Percentiles rank a stretch among this genome's conserved stretches.
Conservation (phyloP, 164 flowering plant genomes). For the Warburgia ugandensis region DNA sequence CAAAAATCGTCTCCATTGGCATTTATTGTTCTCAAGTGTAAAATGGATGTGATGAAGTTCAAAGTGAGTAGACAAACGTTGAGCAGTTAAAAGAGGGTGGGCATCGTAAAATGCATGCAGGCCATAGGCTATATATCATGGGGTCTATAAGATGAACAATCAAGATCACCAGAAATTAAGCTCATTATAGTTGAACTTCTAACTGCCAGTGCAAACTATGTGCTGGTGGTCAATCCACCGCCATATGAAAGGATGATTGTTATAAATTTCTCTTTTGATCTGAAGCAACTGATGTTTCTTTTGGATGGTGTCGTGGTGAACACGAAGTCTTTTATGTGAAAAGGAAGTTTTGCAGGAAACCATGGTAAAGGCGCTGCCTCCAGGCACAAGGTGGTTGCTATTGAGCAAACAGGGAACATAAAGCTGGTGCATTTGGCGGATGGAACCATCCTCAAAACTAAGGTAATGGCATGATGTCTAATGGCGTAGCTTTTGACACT, state of each 20-base stretch:
- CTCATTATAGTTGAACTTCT: no score
- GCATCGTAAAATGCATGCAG: no score
- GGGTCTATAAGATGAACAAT: no score
- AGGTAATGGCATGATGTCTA: constrained; percentile 32
- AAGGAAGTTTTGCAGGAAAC: constrained; percentile 49
- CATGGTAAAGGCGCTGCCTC: constrained; percentile 54
- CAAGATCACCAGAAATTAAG: no score
- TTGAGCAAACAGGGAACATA: constrained; percentile 34
- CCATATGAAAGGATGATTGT: neutral
- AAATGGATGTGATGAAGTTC: no score
- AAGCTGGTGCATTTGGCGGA: constrained; percentile 59
- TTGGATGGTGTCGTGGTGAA: constrained; percentile 27
- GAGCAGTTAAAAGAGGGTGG: no score
- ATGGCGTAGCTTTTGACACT: neutral
- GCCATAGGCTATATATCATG: no score
- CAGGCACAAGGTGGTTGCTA: constrained; percentile 48
- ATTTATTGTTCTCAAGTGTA: no score
- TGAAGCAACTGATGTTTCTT: neutral
- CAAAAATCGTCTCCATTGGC: no score
- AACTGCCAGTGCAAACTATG: no score
- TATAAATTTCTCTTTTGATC: neutral
- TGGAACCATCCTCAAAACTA: constrained; percentile 47
- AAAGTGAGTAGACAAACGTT: no score
- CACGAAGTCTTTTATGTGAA: constrained; percentile 41
- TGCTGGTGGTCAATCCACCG: no score